phyloP scores from a whole-genome alignment of 371 early-diverging fungal genomes.

The Lichtheimia ornata region DNA sequence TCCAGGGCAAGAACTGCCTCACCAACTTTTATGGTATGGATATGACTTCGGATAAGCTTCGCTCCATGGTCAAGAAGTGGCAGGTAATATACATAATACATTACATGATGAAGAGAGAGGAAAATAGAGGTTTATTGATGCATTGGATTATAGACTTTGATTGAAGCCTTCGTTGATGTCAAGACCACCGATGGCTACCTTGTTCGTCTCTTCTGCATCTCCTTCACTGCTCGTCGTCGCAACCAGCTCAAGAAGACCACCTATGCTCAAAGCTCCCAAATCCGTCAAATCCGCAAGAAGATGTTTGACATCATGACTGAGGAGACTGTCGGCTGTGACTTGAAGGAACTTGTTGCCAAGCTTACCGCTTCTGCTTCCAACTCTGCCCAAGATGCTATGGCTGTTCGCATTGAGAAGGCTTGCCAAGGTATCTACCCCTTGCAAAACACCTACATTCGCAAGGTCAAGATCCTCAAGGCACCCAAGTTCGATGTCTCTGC shows the following conservation, averaged over 20 bases:
- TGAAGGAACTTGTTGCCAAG: slow-evolving; percentile 98
- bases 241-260: slow-evolving; percentile 98
- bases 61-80: slow-evolving; percentile 99
- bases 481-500: slow-evolving; percentile 96
- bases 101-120: no score
- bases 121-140: no score
- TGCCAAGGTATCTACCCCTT: slow-evolving; percentile 98
- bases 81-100: slow-evolving; percentile 67
- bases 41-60: slow-evolving; percentile 99
- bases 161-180: slow-evolving; percentile 98
- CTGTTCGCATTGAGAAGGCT: slow-evolving; percentile 97
- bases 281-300: slow-evolving; percentile 99
- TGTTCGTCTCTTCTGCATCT: slow-evolving; percentile 97
- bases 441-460: slow-evolving; percentile 97
- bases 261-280: slow-evolving; percentile 97
- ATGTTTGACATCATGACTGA: slow-evolving; percentile 98
- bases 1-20: slow-evolving; percentile 98
- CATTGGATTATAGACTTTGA: slow-evolving; percentile 72
- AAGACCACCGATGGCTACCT: slow-evolving; percentile 99
- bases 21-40: slow-evolving; percentile 99
- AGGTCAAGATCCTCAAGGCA: slow-evolving; percentile 99
- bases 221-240: slow-evolving; percentile 96
- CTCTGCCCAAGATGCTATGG: slow-evolving; percentile 76
- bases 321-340: slow-evolving; percentile 89
- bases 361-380: slow-evolving; percentile 70